A percentile compares a stretch with the other conserved stretches of the same genome.
Conservation (phyloP, 495 filamentous ascomycete genomes). For the Aspergillus incahuasiensis region DNA sequence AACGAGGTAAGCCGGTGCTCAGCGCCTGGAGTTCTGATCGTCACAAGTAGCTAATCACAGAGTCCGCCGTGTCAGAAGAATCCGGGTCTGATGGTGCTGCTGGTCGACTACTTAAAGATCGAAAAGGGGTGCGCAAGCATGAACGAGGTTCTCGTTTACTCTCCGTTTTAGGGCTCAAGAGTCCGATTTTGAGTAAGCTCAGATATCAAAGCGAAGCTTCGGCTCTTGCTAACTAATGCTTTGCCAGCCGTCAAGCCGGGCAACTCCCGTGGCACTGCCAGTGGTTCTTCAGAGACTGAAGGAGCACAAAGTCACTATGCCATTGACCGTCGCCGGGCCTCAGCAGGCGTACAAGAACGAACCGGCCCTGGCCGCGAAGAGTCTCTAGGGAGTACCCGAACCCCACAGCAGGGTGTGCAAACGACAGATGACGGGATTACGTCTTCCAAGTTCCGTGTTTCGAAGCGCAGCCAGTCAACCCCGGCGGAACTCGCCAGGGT, state of each 20-base stretch:
- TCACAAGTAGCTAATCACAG: background rate
- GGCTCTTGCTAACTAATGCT: background rate
- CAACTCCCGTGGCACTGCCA: background rate
- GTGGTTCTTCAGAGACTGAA: constrained; percentile 2
- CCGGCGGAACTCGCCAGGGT: constrained; percentile 35
- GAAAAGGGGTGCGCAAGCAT: constrained; percentile 24
- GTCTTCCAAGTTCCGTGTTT: background rate
- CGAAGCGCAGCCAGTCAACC: constrained; percentile 17
- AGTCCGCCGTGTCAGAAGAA: constrained; percentile 26
- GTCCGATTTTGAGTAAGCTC: constrained; percentile 18
- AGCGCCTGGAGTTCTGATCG: background rate
- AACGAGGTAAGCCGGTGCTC: background rate
- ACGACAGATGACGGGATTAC: background rate
- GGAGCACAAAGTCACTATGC: background rate
- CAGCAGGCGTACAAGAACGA: background rate
- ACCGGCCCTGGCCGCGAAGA: background rate
- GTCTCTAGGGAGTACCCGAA: background rate
- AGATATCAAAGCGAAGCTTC: background rate
- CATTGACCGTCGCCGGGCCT: background rate
- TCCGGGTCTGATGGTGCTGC: constrained; percentile 18
- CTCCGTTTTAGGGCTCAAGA: constrained; percentile 31
- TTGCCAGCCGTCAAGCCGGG: background rate
- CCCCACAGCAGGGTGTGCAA: background rate
- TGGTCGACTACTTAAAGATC: constrained; percentile 10
- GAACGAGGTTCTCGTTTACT: constrained; percentile 37